Evolutionary conservation across 495 filamentous ascomycete genomes (phyloP).

Genomic region (Hypoxylon rickii): DNA sequence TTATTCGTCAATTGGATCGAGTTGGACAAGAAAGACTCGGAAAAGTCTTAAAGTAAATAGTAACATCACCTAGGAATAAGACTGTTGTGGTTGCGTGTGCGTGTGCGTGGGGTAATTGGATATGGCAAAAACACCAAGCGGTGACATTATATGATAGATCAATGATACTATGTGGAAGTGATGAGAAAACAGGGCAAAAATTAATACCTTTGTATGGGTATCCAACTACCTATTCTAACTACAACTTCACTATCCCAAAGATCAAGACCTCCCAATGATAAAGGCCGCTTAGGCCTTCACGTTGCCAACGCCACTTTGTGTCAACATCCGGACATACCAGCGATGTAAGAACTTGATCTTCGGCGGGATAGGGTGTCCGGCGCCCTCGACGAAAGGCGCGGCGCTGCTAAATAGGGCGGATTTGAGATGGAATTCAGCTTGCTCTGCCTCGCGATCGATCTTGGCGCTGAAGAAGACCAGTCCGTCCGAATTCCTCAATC

Average conservation of each 20-base stretch:
- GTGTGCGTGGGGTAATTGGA: too few species aligned
- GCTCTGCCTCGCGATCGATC: slow-evolving; percentile 61
- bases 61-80: too few species aligned
- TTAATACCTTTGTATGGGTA: too few species aligned
- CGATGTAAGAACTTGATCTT: slow-evolving; percentile 62
- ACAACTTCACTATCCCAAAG: neutral
- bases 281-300: slow-evolving; percentile 20
- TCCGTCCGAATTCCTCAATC: slow-evolving; percentile 65
- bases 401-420: slow-evolving; percentile 61
- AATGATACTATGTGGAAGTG: too few species aligned
- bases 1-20: too few species aligned
- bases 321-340: slow-evolving; percentile 62
- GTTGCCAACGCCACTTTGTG: slow-evolving; percentile 23
- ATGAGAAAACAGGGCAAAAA: too few species aligned
- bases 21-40: too few species aligned
- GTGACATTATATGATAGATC: too few species aligned
- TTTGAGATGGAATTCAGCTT: slow-evolving; percentile 70
- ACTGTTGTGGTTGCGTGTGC: too few species aligned
- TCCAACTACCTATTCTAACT: neutral
- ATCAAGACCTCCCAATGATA: too few species aligned
- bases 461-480: slow-evolving; percentile 70
- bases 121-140: too few species aligned
- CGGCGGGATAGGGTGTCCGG: slow-evolving; percentile 59
- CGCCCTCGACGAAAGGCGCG: slow-evolving; percentile 41
- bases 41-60: too few species aligned